Base-by-base conservation (phyloP, 805 yeast species). In the Deakozyma indianensis region DNA sequence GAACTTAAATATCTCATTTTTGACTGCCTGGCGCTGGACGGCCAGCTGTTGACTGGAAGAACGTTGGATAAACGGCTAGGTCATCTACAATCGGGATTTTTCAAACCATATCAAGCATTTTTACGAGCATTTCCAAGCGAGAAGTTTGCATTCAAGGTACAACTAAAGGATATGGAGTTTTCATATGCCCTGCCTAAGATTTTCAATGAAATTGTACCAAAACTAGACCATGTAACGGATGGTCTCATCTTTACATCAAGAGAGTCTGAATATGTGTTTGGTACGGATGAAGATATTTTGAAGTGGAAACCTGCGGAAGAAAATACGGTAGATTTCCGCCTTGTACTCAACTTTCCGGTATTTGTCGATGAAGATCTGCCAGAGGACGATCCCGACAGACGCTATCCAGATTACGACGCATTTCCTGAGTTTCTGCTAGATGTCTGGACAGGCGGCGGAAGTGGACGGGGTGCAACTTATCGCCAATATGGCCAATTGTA, bases 261-360 rank as follows among this genome's bases (percentile, higher is more conserved):
- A 41, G 85, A 78, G 45, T 76, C 90, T 1, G 94, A 95, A 0
- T 92, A 92, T 63, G 69, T 76, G 2, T 77, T 80, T 50, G 97
- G 97, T 14, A 90, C 97, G 1, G 97, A 92, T 61, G 72, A 77
- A 0, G 76, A 86, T 4, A 67, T 92, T 43, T 65, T 92, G 46
- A 92, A 94, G 63, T 92, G 99, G 99, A 92, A 92, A 58, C 97
- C 98, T 2, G 85, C 94, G 11, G 84, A 84, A 50, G 98, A 90
- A 61, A 94, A 92, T 55, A 82, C 96, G 0, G 76, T 94, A 41
- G 99, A 92, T 63, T 92, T 85, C 63, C 79, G 79, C 58, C 62
- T 92, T 48, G 69, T 70, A 27, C 61, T 86, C 48, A 71, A 71
- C 28, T 83, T 84, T 54, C 75, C 78, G 16, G 53, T 62, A 5